Evolutionary conservation across 108 stramenopile species (phyloP).

Genomic region (Stephanodiscus triporus): DNA sequence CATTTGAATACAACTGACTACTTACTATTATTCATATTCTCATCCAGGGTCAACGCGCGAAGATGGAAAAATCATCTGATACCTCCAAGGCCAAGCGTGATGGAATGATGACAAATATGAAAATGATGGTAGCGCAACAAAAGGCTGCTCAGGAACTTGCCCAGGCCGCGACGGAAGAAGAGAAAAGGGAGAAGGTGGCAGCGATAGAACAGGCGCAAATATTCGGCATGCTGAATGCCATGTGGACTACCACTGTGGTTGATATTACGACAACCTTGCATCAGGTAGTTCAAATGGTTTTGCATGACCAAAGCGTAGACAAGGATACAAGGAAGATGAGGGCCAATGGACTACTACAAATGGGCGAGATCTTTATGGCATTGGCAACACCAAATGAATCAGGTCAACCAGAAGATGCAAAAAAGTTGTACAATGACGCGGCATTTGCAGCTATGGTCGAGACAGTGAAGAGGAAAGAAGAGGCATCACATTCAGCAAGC

Average conservation of each 20-base stretch:
- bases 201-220: slow-evolving; percentile 56
- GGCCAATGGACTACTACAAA: slow-evolving; percentile 53
- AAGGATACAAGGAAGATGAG: slow-evolving; percentile 59
- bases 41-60: slow-evolving; percentile 49
- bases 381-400: slow-evolving; percentile 46
- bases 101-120: slow-evolving; percentile 51
- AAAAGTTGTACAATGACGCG: slow-evolving; percentile 74
- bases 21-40: neutral
- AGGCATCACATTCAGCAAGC: slow-evolving; percentile 44
- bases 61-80: slow-evolving; percentile 34
- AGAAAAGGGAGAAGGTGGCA: slow-evolving; percentile 44
- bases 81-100: slow-evolving; percentile 53
- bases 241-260: slow-evolving; percentile 82
- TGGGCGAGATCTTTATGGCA: slow-evolving; percentile 72
- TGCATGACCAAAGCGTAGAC: slow-evolving; percentile 69
- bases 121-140: slow-evolving; percentile 53
- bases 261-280: slow-evolving; percentile 82
- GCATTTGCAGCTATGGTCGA: slow-evolving; percentile 82
- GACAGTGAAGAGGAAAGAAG: slow-evolving; percentile 82
- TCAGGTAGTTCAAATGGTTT: slow-evolving; percentile 72
- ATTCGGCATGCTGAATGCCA: slow-evolving; percentile 51
- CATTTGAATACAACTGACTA: neutral
- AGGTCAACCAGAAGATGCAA: slow-evolving; percentile 54
- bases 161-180: slow-evolving; percentile 61
- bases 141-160: slow-evolving; percentile 59